These are phyloP conservation scores for Saksenaea oblongispora DNA, from an alignment of 371 early-diverging fungal genomes.

Conservation along the genomic window DNA sequence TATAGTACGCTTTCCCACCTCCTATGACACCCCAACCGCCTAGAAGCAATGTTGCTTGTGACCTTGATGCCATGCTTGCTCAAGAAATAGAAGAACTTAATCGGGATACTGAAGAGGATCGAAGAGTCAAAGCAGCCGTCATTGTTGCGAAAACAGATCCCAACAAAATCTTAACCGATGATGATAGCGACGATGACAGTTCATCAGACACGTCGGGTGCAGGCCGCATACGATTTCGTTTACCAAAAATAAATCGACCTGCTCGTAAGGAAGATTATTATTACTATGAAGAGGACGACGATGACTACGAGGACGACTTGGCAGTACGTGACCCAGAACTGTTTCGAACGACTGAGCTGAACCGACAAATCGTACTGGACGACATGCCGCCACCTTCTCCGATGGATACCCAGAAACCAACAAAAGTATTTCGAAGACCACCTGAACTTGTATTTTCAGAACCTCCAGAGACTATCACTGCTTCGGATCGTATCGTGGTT, in stretches of 20 bases:
- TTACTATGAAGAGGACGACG: constrained; percentile 35
- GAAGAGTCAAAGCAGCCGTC: constrained; percentile 45
- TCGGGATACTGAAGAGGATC: constrained; percentile 43
- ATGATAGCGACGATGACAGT: constrained; percentile 30
- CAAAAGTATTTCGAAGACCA: constrained; percentile 18
- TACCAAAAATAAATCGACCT: constrained; percentile 5
- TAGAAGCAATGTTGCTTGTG: neutral
- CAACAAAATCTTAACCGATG: constrained; percentile 36
- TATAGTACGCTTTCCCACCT: neutral
- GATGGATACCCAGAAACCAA: constrained; percentile 17
- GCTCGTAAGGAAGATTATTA: constrained; percentile 9
- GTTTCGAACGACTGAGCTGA: constrained; percentile 44
- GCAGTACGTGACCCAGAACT: constrained; percentile 54
- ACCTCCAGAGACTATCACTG: constrained; percentile 30
- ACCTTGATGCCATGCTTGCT: constrained; percentile 35
- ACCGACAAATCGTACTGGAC: constrained; percentile 43
- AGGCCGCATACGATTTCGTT: constrained; percentile 1
- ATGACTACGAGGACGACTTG: constrained; percentile 51
- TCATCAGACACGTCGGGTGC: constrained; percentile 23
- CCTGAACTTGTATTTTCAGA: constrained; percentile 41
- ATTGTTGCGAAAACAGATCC: constrained; percentile 49
- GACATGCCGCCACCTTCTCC: constrained; percentile 19
- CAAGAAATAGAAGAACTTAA: constrained; percentile 50
- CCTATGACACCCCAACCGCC: neutral
- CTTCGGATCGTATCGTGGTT: constrained; percentile 39